Percentiles rank a stretch among this genome's conserved stretches.
Conservation (phyloP, 2,329 filamentous ascomycete species). For the Echinosphaeria canescens region DNA sequence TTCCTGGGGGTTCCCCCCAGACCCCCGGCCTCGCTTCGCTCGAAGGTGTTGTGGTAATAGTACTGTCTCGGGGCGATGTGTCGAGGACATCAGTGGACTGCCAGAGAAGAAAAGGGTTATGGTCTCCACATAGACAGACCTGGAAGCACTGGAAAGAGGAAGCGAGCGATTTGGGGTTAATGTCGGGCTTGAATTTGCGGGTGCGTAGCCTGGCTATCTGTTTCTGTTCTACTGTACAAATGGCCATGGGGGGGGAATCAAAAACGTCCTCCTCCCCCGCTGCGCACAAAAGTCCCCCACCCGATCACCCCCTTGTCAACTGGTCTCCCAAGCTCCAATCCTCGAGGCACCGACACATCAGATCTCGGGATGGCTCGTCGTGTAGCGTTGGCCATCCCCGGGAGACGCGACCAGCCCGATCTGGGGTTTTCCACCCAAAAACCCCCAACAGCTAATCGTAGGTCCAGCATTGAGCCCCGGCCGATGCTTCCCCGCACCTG, state of each 20-base stretch:
- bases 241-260: too few species aligned
- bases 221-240: slow-evolving; percentile 2
- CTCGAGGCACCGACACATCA: slow-evolving; percentile 7
- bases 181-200: slow-evolving; percentile 12
- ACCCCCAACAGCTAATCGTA: slow-evolving; percentile 2
- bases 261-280: slow-evolving; percentile 10
- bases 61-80: too few species aligned
- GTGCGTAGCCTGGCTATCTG: slow-evolving; percentile 9
- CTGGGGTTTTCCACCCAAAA: slow-evolving; percentile 7
- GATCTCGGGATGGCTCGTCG: slow-evolving; percentile 14
- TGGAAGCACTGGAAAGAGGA: too few species aligned
- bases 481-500: slow-evolving; percentile 6
- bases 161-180: too few species aligned
- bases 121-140: too few species aligned
- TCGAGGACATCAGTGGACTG: too few species aligned
- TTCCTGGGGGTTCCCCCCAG: too few species aligned
- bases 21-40: too few species aligned
- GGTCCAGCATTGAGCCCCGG: too few species aligned
- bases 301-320: slow-evolving; percentile 11
- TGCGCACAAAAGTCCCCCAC: slow-evolving; percentile 13
- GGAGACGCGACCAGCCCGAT: slow-evolving; percentile 29
- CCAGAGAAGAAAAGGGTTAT: too few species aligned
- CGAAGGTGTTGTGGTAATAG: too few species aligned
- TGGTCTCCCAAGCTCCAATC: slow-evolving; percentile 4
- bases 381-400: slow-evolving; percentile 9